These are phyloP conservation scores for Bretziella fagacearum DNA, from an alignment of 2,329 filamentous ascomycete species.

Conservation along the genomic window DNA sequence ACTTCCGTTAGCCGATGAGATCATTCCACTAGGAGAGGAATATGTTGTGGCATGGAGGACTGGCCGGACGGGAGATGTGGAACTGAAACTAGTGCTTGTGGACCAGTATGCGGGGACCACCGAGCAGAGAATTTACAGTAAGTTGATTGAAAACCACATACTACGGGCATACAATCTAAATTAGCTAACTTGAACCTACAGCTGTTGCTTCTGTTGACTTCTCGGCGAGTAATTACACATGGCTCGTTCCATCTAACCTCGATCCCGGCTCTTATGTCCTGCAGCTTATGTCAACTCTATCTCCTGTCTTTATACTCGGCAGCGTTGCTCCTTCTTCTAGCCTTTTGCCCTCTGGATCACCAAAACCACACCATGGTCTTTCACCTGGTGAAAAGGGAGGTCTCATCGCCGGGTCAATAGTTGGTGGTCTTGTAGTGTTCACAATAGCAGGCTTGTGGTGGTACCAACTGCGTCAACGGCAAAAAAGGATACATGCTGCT, in stretches of 20 bases:
- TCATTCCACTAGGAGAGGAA: slow-evolving; percentile 3
- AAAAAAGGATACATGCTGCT: background rate
- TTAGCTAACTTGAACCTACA: slow-evolving; percentile 1
- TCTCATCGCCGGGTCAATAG: slow-evolving; percentile 9
- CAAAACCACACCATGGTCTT: background rate
- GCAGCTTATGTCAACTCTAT: background rate
- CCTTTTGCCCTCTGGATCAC: background rate
- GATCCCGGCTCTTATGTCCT: slow-evolving; percentile 11
- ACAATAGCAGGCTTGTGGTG: slow-evolving; percentile 1
- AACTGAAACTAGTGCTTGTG: background rate
- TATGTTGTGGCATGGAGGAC: slow-evolving; percentile 4
- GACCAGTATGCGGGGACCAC: slow-evolving; percentile 3
- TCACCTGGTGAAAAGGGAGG: slow-evolving; percentile 6
- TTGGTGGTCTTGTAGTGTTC: slow-evolving; percentile 1
- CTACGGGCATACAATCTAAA: background rate
- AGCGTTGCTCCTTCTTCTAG: slow-evolving; percentile 6
- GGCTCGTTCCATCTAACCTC: slow-evolving; percentile 10
- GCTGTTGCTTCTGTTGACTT: slow-evolving; percentile 5
- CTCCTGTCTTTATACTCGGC: slow-evolving; percentile 11
- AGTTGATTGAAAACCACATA: background rate
- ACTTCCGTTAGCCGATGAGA: slow-evolving; percentile 4
- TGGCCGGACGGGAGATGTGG: background rate
- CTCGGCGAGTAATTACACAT: slow-evolving; percentile 5
- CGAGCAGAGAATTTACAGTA: slow-evolving; percentile 1
- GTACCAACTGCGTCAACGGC: background rate